Evolutionary conservation across 495 filamentous ascomycete genomes (phyloP).

Genomic region (Aspergillus sclerotiicarbonarius): DNA sequence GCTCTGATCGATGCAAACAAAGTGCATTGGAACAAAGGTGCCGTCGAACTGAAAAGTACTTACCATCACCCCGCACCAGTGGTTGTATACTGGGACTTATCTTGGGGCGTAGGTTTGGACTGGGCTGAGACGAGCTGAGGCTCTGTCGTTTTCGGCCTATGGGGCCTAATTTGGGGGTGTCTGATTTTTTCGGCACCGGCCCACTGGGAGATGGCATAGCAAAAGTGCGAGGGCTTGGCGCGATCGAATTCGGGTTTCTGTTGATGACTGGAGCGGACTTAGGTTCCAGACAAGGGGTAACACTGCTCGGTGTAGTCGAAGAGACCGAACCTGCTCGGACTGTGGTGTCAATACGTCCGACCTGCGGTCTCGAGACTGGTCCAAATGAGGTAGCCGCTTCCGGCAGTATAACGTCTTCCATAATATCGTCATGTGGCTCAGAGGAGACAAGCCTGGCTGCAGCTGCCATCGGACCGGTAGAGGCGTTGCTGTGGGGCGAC

Average conservation of each 20-base stretch:
- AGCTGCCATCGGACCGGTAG: constrained; percentile 29
- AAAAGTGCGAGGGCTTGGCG: constrained; percentile 35
- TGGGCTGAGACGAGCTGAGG: constrained; percentile 70
- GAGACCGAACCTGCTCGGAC: constrained; percentile 27
- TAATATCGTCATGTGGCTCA: constrained; percentile 54
- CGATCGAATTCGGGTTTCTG: constrained; percentile 26
- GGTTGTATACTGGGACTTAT: constrained; percentile 96
- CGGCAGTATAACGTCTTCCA: constrained; percentile 65
- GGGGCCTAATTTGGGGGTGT: constrained; percentile 32
- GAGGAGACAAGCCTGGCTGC: constrained; percentile 16
- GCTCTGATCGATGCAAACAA: too few relatives aligned
- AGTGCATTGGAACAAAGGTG: too few relatives aligned
- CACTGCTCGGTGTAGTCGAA: constrained; percentile 30
- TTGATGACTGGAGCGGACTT: constrained; percentile 24
- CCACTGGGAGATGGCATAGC: constrained; percentile 48
- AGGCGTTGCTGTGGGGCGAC: constrained; percentile 29
- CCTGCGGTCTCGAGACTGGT: constrained; percentile 31
- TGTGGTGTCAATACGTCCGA: constrained; percentile 46
- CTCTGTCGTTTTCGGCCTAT: constrained; percentile 65
- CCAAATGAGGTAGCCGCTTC: constrained; percentile 51
- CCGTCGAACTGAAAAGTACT: constrained; percentile 19
- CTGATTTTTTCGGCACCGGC: constrained; percentile 39
- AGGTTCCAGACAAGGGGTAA: constrained; percentile 32
- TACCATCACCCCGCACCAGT: constrained; percentile 73
- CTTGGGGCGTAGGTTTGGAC: constrained; percentile 82